These are phyloP conservation scores for Ascochyta viciae-villosae DNA, from an alignment of 2,329 filamentous ascomycete species.

Conservation along the genomic window DNA sequence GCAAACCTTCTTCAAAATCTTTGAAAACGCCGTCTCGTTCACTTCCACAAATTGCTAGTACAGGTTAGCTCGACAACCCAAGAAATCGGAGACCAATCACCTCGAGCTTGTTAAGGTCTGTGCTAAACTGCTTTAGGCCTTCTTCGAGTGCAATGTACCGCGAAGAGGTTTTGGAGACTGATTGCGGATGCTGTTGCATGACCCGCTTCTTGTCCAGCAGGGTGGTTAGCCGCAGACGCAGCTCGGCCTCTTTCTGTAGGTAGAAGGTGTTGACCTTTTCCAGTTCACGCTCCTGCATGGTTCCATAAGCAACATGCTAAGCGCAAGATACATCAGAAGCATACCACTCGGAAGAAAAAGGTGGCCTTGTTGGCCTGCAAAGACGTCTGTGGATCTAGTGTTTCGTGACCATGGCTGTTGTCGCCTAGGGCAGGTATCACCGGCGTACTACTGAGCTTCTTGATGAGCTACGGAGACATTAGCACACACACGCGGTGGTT, in stretches of 20 bases:
- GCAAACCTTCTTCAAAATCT: conserved; percentile 91
- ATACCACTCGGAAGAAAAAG: conserved; percentile 96
- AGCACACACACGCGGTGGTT: conserved; percentile 15
- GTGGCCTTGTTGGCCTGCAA: conserved; percentile 97
- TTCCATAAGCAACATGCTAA: conserved; percentile 3
- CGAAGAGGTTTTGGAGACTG: conserved; percentile 83
- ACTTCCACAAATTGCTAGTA: conserved; percentile 92
- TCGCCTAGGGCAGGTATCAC: conserved; percentile 80
- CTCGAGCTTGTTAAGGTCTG: conserved; percentile 92
- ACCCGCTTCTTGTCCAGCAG: conserved; percentile 94
- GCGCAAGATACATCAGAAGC: conserved; percentile 33
- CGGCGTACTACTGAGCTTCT: conserved; percentile 93
- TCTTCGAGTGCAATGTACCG: conserved; percentile 96
- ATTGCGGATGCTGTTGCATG: conserved; percentile 78
- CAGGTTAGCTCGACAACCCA: conserved; percentile 34
- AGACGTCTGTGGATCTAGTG: conserved; percentile 80
- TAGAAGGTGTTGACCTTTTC: conserved; percentile 99
- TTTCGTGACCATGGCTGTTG: conserved; percentile 50
- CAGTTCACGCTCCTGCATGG: conserved; percentile 83
- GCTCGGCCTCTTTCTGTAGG: conserved; percentile 93
- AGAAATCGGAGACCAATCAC: conserved; percentile 49
- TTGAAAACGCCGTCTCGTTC: conserved; percentile 96
- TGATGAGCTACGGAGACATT: conserved; percentile 77
- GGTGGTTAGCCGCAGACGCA: conserved; percentile 86
- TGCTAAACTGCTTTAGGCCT: conserved; percentile 96